Conservation (phyloP, 345 rosid genomes). For the Cardamine resedifolia region DNA sequence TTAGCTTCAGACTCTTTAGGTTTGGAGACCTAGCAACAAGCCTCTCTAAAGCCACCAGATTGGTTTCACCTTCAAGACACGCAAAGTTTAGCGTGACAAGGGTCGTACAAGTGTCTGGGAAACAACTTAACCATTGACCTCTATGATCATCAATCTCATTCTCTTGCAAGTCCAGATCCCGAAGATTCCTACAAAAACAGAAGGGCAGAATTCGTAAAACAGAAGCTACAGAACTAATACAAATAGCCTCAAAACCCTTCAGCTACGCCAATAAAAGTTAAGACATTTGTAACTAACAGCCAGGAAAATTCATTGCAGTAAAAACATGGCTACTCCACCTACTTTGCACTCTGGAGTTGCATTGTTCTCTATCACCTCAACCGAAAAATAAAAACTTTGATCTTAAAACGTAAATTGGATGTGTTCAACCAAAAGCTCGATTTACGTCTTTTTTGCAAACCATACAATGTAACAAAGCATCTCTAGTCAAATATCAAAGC, state of each 20-base stretch:
- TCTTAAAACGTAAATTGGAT: too few species aligned
- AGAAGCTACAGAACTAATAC: background rate
- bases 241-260: background rate
- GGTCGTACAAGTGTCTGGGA: conserved; percentile 73
- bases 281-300: background rate
- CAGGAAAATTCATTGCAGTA: too few species aligned
- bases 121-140: conserved; percentile 92
- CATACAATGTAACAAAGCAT: background rate
- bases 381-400: background rate
- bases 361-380: background rate
- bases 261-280: background rate
- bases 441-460: background rate
- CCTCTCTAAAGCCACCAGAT: conserved; percentile 72
- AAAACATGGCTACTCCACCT: background rate
- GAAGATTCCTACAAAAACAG: conserved; percentile 55
- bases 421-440: background rate
- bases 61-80: conserved; percentile 88
- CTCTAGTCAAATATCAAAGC: background rate
- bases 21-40: conserved; percentile 89
- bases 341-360: background rate
- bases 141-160: conserved; percentile 90
- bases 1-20: conserved; percentile 79
- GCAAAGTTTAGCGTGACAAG: conserved; percentile 85
- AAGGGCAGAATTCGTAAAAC: background rate
- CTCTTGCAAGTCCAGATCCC: conserved; percentile 97